phyloP scores from a whole-genome alignment of 208 protist species.

The Leishmania martiniquensis region DNA sequence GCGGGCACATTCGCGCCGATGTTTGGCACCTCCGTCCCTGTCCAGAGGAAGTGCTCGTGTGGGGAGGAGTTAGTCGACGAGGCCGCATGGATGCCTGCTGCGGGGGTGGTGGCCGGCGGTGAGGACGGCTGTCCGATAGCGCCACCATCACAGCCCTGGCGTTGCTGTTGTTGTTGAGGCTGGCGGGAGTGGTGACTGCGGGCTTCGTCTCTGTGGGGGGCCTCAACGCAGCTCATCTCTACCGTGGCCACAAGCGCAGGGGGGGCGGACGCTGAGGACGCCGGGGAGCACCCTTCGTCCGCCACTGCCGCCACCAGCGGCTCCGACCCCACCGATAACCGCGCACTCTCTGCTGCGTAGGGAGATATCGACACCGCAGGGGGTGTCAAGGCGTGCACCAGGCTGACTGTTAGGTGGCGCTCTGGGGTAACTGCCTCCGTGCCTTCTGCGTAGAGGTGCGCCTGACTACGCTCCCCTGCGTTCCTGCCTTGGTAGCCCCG shows the following conservation, averaged over 20 bases:
- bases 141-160: background rate
- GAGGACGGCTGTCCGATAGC: background rate
- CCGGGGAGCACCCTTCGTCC: background rate
- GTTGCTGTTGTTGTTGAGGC: background rate
- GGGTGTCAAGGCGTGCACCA: background rate
- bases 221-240: background rate
- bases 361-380: background rate
- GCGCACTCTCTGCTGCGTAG: conserved; percentile 21
- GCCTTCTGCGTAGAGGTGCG: background rate
- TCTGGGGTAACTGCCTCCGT: background rate
- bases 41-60: background rate
- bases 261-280: conserved; percentile 2
- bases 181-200: background rate
- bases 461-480: background rate
- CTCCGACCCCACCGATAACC: conserved; percentile 19
- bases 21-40: background rate
- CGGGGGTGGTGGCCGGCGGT: background rate
- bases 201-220: background rate
- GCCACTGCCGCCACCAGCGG: background rate
- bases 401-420: background rate
- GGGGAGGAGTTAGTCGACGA: background rate
- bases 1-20: background rate
- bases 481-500: background rate
- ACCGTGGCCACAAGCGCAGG: background rate
- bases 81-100: background rate